These are phyloP conservation scores for Paradendryphiella salina DNA, from an alignment of 2,329 filamentous ascomycete genomes.

Conservation along the genomic window DNA sequence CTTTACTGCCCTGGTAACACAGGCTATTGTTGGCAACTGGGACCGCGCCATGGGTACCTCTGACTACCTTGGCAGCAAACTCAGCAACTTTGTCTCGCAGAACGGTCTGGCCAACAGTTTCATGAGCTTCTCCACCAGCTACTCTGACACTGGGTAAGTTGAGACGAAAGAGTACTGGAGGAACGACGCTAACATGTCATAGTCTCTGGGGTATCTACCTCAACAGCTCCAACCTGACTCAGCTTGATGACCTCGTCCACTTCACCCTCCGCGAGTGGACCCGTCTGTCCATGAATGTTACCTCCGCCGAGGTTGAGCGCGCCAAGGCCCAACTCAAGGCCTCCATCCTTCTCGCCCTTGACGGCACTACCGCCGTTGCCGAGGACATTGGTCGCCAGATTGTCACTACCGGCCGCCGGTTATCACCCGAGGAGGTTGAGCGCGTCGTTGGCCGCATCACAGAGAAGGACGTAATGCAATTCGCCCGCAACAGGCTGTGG, in stretches of 20 bases:
- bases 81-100: slow-evolving; percentile 91
- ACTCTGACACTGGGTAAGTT: slow-evolving; percentile 95
- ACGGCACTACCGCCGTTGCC: slow-evolving; percentile 94
- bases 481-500: slow-evolving; percentile 94
- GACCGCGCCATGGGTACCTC: slow-evolving; percentile 98
- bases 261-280: slow-evolving; percentile 99
- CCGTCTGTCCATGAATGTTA: slow-evolving; percentile 85
- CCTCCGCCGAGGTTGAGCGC: slow-evolving; percentile 89
- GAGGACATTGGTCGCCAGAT: slow-evolving; percentile 99
- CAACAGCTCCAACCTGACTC: slow-evolving; percentile 83
- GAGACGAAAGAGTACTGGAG: background rate
- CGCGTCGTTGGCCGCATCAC: slow-evolving; percentile 84
- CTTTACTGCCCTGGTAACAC: slow-evolving; percentile 95
- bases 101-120: slow-evolving; percentile 98
- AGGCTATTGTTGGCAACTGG: slow-evolving; percentile 99
- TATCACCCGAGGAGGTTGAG: slow-evolving; percentile 93
- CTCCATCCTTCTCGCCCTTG: slow-evolving; percentile 92
- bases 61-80: slow-evolving; percentile 96
- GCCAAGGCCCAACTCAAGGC: slow-evolving; percentile 99
- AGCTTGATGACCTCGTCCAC: slow-evolving; percentile 93
- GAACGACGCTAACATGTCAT: slow-evolving; percentile 34
- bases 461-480: slow-evolving; percentile 96
- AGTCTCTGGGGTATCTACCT: slow-evolving; percentile 99
- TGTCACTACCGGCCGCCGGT: slow-evolving; percentile 91
- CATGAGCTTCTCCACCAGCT: slow-evolving; percentile 99